Evolutionary conservation across 805 yeast genomes (phyloP).

Genomic region (Wickerhamiella bombiphila): DNA sequence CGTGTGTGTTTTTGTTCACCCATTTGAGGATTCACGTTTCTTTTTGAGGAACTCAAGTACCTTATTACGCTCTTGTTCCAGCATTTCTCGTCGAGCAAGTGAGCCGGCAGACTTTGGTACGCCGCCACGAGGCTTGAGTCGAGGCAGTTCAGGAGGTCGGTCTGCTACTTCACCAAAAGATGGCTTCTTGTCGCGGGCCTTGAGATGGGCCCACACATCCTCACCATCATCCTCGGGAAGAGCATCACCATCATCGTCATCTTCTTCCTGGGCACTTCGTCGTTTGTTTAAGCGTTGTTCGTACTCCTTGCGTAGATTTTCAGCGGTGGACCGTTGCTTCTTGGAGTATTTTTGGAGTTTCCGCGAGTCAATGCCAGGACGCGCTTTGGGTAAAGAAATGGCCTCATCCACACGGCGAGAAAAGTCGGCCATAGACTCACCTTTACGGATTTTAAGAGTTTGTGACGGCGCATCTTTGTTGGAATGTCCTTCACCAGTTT

Average conservation of each 20-base stretch:
- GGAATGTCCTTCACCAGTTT: too few species aligned
- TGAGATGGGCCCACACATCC: constrained; percentile 29
- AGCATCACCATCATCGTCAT: constrained; percentile 18
- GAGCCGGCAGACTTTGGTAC: constrained; percentile 30
- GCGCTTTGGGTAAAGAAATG: constrained; percentile 26
- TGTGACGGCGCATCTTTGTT: constrained; percentile 3
- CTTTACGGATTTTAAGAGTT: constrained; percentile 20
- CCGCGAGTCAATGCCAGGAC: constrained; percentile 21
- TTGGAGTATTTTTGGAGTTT: constrained; percentile 19
- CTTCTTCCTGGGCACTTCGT: constrained; percentile 7
- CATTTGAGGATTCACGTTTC: not conserved
- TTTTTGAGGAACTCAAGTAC: constrained; percentile 24
- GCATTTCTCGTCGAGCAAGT: constrained; percentile 24
- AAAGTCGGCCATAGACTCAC: constrained; percentile 28
- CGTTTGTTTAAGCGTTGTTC: constrained; percentile 12
- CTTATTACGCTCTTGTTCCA: constrained; percentile 26
- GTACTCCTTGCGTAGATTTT: constrained; percentile 17
- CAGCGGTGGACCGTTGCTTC: constrained; percentile 18
- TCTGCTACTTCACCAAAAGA: constrained; percentile 30
- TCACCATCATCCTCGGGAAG: constrained; percentile 24
- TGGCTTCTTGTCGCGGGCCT: constrained; percentile 20
- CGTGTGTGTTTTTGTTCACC: too few species aligned
- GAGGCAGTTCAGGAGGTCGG: constrained; percentile 27
- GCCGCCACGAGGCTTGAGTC: constrained; percentile 21
- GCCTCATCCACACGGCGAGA: constrained; percentile 28